These are phyloP conservation scores for barley (Hordeum vulgare) DNA, from an alignment of 176 grass and related monocot species.

Conservation along the genomic window MorexV3_pseudomolecules_assembly NC_058520.1:585932410-585932909, in stretches of 20 bases:
- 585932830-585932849: neutral
- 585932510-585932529: too few species aligned
- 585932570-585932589: too few species aligned
- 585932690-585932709: neutral
- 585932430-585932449: too few species aligned
- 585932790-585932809: neutral
- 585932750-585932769: neutral
- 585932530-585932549: too few species aligned
- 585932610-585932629: neutral
- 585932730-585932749: neutral
- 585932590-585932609: too few species aligned
- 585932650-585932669: neutral
- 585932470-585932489: too few species aligned
- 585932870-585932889: constrained; percentile 9
- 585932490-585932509: too few species aligned
- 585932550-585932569: too few species aligned
- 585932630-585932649: neutral
- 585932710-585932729: neutral
- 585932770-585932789: constrained; percentile 7
- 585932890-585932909: constrained; percentile 33
- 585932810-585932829: constrained; percentile 43
- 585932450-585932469: too few species aligned
- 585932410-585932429: too few species aligned
- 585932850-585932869: neutral
- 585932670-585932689: neutral